Evolutionary conservation across 495 filamentous ascomycete genomes (phyloP), one percentile per base, ranked within the genome.

Genomic region (Lichenothelia convexa): DNA sequence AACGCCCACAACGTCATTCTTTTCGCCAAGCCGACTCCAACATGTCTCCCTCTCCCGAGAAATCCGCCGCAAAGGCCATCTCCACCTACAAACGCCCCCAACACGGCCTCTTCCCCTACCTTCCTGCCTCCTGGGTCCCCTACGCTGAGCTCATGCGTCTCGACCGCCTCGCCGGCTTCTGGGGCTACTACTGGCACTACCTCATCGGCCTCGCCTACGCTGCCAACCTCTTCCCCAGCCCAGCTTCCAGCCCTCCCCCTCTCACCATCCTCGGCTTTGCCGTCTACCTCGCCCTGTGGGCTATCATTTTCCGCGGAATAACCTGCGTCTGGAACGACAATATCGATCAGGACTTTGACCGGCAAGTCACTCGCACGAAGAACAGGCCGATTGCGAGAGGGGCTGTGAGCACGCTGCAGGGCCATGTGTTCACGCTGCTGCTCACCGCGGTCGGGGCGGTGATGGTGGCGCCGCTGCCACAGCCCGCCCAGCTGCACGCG

Each of bases 291-390:
- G 27, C 50, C 18, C 38, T 30, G 2, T 42, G 39, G 20, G 44
- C 36, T 23, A 37, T 57, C 39, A 32, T 63, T 29, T 29, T 60
- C 13, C 58, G 62, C 4, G 37, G 35, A 34, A 35, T 24, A 0
- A 41, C 46, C 15, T 61, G 56, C 34, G 45, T 55, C 1, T 65
- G 60, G 59, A 68, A 70, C 40, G 63, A 68, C 38, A 58, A 34
- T 17, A 19, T 62, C 0, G 63, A 70, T 38, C 43, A 42, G 8
- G 49, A 57, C 6, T 59, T 55, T 31, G 65, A 70, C 40, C 42
- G 54, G 2, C 47, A 49, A 5, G 60, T 68, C 0, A 45, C 29
- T 3, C 56, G 64, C 0, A 53, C 47, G 17, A 44, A 48, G 2
- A 39, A 50, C 26, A 55, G 64, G 3, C 64, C 63, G 2, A 52